Conservation (phyloP, 106 monocot species). For the Dendrobium nobile region DNA sequence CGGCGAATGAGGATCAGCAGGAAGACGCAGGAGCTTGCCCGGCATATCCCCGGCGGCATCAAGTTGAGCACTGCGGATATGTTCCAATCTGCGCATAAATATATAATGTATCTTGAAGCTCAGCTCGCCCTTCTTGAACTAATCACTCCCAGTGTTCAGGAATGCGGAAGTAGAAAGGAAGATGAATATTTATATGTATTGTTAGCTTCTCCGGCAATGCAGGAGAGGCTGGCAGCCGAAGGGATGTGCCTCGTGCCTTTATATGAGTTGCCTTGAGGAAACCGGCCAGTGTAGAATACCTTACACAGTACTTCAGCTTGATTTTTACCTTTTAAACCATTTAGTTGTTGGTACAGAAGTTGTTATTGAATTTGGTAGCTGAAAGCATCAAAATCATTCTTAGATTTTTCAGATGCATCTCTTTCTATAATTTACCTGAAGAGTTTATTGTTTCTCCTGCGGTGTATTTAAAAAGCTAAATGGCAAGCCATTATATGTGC, state of each 20-base stretch:
- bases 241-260: neutral
- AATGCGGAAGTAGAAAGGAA: neutral
- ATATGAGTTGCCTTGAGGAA: neutral
- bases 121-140: too few relatives aligned
- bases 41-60: too few relatives aligned
- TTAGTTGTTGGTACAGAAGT: too few relatives aligned
- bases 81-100: too few relatives aligned
- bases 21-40: too few relatives aligned
- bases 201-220: neutral
- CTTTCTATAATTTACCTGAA: neutral
- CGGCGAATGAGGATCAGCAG: too few relatives aligned
- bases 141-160: neutral
- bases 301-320: neutral
- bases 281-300: neutral
- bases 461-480: neutral
- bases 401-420: neutral
- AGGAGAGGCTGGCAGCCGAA: neutral
- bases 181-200: neutral
- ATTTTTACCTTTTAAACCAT: neutral
- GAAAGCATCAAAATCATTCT: neutral
- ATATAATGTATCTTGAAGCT: too few relatives aligned
- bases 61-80: too few relatives aligned
- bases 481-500: too few relatives aligned
- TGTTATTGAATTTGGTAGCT: too few relatives aligned
- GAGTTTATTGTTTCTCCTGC: neutral